A percentile compares a stretch with the other conserved stretches of the same genome.
Evolutionary conservation across 2,329 filamentous ascomycete species (phyloP).

Genomic region (Intubia oerlemansii): DNA sequence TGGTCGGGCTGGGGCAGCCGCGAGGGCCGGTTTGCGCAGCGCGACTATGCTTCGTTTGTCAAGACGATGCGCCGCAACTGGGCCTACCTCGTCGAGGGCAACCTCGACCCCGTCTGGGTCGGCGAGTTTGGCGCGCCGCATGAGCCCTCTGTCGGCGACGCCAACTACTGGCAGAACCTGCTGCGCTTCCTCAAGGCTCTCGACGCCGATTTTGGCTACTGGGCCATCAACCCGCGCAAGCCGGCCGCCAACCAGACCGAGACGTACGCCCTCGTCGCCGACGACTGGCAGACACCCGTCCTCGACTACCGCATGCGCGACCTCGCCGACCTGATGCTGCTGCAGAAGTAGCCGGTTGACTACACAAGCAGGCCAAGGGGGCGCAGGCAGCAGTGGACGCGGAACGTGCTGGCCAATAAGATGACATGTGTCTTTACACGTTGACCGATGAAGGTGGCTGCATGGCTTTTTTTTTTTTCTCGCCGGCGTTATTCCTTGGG

Average conservation of each 20-base stretch:
- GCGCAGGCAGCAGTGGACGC: too few relatives aligned
- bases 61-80: constrained; percentile 42
- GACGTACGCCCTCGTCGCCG: constrained; percentile 37
- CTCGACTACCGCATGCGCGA: constrained; percentile 42
- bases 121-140: constrained; percentile 42
- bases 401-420: too few relatives aligned
- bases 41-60: constrained; percentile 39
- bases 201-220: constrained; percentile 48
- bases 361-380: too few relatives aligned
- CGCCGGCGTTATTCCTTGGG: too few relatives aligned
- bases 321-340: constrained; percentile 24
- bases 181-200: constrained; percentile 33
- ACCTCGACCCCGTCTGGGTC: constrained; percentile 43
- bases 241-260: constrained; percentile 33
- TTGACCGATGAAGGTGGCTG: too few relatives aligned
- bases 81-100: constrained; percentile 37
- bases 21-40: constrained; percentile 36
- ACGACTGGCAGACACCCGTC: constrained; percentile 42
- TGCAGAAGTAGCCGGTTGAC: constrained; percentile 1
- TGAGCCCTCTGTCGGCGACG: constrained; percentile 29
- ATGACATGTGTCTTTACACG: too few relatives aligned
- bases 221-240: constrained; percentile 48
- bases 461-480: too few relatives aligned
- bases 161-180: constrained; percentile 44
- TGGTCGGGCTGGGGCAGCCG: constrained; percentile 50